Evolutionary conservation across 1,139 yeast species (phyloP), one percentile per base, ranked within the genome.

Genomic region (Sugiyamaella japonica): DNA sequence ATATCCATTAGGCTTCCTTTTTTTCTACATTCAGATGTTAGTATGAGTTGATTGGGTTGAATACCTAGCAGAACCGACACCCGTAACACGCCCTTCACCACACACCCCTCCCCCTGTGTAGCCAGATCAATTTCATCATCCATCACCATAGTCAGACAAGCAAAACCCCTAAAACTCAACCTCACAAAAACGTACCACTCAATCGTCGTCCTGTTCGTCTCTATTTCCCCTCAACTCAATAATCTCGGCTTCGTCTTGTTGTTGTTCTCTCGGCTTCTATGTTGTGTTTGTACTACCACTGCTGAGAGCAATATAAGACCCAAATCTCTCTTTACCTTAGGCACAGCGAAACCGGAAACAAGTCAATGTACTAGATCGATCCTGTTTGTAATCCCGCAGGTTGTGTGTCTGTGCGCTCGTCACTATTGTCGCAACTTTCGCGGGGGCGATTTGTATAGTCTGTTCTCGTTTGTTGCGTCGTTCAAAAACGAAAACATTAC

Each of bases 1-100:
- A 48, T 48, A 48, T 48, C 52, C 52, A 48, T 48, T 31, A 28
- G 34, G 25, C 3, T 2, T 29, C 31, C 34, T 29, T 29, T 29
- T 31, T 31, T 41, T 25, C 31, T 13, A 10, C 2, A 17, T 41
- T 15, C 9, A 20, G 6, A 12, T n/a, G 45, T 41, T 23, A 41
- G 20, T 25, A 12, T 7, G 8, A n/a, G 36, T n/a, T 31, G 36
- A n/a, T 31, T 31, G 36, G 8, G 12, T 31, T 31, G 7, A 10
- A 7, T 20, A 3, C 25, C 25, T 10, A n/a, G 36, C 4, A 31
- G 13, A 31, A n/a, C 13, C 32, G n/a, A n/a, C n/a, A n/a, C n/a
- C n/a, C n/a, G n/a, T n/a, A n/a, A n/a, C n/a, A 12, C 9, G n/a
- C 8, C 34, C 34, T 2, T 3, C 10, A 29, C n/a, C 34, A 29